Base-by-base conservation (phyloP, 352 stramenopile genomes). In the Globisporangium barbulae region DNA sequence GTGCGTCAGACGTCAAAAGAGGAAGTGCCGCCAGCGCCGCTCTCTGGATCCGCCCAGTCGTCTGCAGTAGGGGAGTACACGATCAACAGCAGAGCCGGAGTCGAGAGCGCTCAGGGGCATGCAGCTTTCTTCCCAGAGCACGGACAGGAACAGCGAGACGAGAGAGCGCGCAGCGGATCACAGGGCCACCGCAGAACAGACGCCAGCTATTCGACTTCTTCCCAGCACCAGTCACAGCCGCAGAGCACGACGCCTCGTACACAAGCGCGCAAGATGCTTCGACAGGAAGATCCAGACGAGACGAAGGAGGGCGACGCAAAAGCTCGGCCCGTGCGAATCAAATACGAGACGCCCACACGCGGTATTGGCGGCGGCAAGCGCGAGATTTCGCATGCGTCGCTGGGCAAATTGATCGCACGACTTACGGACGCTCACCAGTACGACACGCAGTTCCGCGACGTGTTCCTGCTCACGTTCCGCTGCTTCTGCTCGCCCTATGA, bases 341-440 rank as follows among this genome's bases (percentile, higher is more conserved):
- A 82, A 37, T 95, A 95, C 62, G 83, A 93, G 52, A 82, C 69
- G 5, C 68, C 76, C 12, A 75, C 75, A 21, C 83, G 83, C 15
- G 81, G 81, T 2, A 69, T 89, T 39, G 81, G 78, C 35, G 72
- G 65, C 22, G 79, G 79, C 22, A 90, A 88, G 53, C 79, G 85
- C 5, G 83, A 93, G 67, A 96, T 96, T 64, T 92, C 85, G n/a
- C 85, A 94, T 52, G 87, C 87, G 25, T 94, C 87, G 8, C 70
- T 96, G 6, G 87, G 87, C 15, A 93, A 93, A 64, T 71, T 96
- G 9, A 82, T 96, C 25, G 87, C 85, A 4, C 85, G 85, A 7
- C 68, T 96, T 4, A 96, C 87, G 13, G 87, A 96, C 59, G 85
- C 87, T 10, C 87, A 94, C 41, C 78, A 94, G 72, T 93, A 91